Percentiles rank a stretch among this genome's conserved stretches.
These are phyloP conservation scores for Phoma sp. DNA, from an alignment of 2,329 filamentous ascomycete genomes.

Conservation along the genomic window DNA sequence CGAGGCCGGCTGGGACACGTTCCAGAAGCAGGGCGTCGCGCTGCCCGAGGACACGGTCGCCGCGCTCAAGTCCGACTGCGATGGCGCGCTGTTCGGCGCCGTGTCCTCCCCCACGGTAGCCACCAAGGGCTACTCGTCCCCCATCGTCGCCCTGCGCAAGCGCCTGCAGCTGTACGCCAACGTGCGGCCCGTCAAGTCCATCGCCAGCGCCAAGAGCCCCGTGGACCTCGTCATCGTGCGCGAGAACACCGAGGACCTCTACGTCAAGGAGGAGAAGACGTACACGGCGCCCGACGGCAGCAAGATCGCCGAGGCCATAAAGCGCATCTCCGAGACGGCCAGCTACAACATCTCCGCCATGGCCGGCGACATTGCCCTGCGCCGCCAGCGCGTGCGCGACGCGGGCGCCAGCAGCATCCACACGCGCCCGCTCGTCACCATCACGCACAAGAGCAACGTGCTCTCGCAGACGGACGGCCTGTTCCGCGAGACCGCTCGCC, in stretches of 20 bases:
- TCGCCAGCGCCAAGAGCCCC: conserved; percentile 66
- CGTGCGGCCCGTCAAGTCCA: conserved; percentile 91
- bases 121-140: conserved; percentile 93
- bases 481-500: conserved; percentile 81
- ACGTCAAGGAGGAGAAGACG: conserved; percentile 95
- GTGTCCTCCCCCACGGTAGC: conserved; percentile 88
- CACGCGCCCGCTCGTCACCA: conserved; percentile 78
- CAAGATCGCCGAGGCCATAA: conserved; percentile 95
- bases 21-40: conserved; percentile 86
- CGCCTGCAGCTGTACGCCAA: conserved; percentile 95
- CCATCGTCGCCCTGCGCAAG: conserved; percentile 96
- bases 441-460: conserved; percentile 99
- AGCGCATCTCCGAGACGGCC: conserved; percentile 90
- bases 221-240: conserved; percentile 98
- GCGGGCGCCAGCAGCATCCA: conserved; percentile 66
- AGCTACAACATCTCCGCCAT: conserved; percentile 87
- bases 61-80: conserved; percentile 86
- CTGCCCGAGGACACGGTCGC: conserved; percentile 91
- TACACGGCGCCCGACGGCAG: conserved; percentile 72
- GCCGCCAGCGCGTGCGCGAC: conserved; percentile 80
- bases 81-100: conserved; percentile 95
- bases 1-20: conserved; percentile 90
- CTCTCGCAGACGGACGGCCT: conserved; percentile 95
- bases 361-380: conserved; percentile 91
- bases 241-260: conserved; percentile 98